Base-by-base conservation (phyloP, 2,329 filamentous ascomycete genomes). In the Pyricularia grisea region DNA sequence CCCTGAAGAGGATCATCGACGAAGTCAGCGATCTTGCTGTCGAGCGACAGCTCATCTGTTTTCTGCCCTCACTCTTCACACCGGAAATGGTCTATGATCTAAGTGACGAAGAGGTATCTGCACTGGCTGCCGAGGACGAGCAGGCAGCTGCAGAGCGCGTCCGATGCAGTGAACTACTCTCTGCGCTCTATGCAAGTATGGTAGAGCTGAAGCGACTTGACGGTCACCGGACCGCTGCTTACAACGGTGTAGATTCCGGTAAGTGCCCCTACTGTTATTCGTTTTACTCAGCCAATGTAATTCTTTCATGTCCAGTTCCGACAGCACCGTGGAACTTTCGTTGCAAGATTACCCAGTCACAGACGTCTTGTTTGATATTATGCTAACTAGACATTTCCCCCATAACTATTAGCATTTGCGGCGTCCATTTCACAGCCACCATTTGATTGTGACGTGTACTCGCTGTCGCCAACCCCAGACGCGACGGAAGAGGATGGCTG, bases 1-100 rank as follows among this genome's bases (percentile, higher is more conserved):
- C 74, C 2, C 58, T 76, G 55, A 74, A 74, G 60, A 70, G 68
- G n/a, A 69, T 74, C 30, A 65, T 76, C 10, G 75, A 77, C 66
- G 73, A 76, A 36, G 61, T 77, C 31, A 69, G 70, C 31, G 67
- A 72, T 2, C 69, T 74, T 0, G 75, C 71, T 5, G 69, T 77
- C 33, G 75, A 77, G 65, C 67, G 69, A 23, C 73, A 72, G 55
- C 70, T 76, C 31, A 33, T 76, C 7, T 28, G 65, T 6, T 71
- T 72, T 30, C 71, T 77, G 11, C 68, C 73, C 1, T 42, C 60
- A 0, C 69, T 74, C 5, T 74, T 76, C 66, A 71, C 68, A 1
- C 72, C 74, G 0, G 73, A 73, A 4, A 70, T 31, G n/a, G 70
- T 75, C 3, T 71, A 69, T 33, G 66, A 69, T 25, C 68, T 77